Base-by-base conservation (phyloP, 352 stramenopile species). In the Pythium sukuiense region DNA sequence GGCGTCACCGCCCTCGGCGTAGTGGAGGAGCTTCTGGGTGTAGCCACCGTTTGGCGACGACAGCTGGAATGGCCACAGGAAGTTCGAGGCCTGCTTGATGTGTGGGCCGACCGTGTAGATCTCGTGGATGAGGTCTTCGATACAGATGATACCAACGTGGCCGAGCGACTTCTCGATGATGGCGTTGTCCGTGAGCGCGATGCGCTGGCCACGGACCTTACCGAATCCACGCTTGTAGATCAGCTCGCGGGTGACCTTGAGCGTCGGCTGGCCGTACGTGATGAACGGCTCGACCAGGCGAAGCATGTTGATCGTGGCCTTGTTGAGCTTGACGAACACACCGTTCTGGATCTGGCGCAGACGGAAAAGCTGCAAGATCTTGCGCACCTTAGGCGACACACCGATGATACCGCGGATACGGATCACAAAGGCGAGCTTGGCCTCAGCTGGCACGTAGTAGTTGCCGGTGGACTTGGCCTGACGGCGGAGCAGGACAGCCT, bases 141-240 rank as follows among this genome's bases (percentile, higher is more conserved):
- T 94, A 90, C 98, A 99, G 79, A 98, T 97, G 76, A 99, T 98
- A 61, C 97, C 97, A 66, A 93, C 80, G 70, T 98, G 85, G 71
- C 90, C 94, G 63, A 99, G 89, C 61, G 85, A 93, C 63, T 98
- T 93, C 81, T 99, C 89, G 61, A 99, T 97, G 50, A 99, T 92
- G 32, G 87, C 77, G 84, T 99, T 99, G 77, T 98, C 86, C 50
- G 88, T 98, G 67, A 99, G 88, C 52, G 97, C 92, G 74, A 99
- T 98, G 71, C 96, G 95, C 83, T 99, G 93, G 87, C 97, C 98
- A 73, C 97, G 90, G 60, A 99, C 86, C 92, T 99, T 99, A 76
- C 96, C 98, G 77, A 98, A 99, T 73, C 98, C 98, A 79, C 98
- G 93, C 96, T 99, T 99, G 93, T 99, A 99, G 76, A 99, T 97